Evolutionary conservation across 768 basidiomycete species (phyloP).

Genomic region (Austroboletus festivus): DNA sequence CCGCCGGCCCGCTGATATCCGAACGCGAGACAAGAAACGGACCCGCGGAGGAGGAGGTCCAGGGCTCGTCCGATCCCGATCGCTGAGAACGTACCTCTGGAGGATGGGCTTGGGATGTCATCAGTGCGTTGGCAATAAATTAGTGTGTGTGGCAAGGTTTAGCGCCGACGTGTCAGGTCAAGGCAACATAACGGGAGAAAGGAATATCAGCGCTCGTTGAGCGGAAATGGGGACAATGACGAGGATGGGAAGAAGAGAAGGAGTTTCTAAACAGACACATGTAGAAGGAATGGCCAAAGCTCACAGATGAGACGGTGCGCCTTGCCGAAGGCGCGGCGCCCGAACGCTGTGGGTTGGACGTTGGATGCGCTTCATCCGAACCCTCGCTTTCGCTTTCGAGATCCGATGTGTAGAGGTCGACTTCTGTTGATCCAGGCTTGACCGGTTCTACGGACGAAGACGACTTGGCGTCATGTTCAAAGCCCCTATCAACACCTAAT

Average conservation of each 20-base stretch:
- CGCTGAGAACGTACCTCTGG: background rate
- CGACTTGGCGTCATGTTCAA: slow-evolving; percentile 12
- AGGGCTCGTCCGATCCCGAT: slow-evolving; percentile 11
- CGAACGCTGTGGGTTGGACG: background rate
- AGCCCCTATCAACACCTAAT: slow-evolving; percentile 2
- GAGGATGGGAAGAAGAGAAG: too few relatives aligned
- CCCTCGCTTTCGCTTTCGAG: slow-evolving; percentile 17
- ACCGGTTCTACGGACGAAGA: background rate
- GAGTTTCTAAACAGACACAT: background rate
- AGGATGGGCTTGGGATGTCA: background rate
- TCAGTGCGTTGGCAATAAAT: too few relatives aligned
- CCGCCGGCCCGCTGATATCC: slow-evolving; percentile 69
- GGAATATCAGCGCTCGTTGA: background rate
- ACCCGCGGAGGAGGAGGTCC: slow-evolving; percentile 37
- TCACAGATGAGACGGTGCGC: slow-evolving; percentile 10
- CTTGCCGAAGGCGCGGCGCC: background rate
- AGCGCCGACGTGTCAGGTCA: background rate
- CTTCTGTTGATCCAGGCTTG: background rate
- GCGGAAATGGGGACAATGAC: background rate
- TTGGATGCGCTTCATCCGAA: slow-evolving; percentile 3
- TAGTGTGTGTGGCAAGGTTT: too few relatives aligned
- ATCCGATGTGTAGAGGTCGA: background rate
- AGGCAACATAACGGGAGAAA: background rate
- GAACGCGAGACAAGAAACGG: slow-evolving; percentile 71
- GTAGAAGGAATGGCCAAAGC: background rate